phyloP scores from a whole-genome alignment of 1,284 basidiomycete genomes.

The Sporisorium sorghi region DNA sequence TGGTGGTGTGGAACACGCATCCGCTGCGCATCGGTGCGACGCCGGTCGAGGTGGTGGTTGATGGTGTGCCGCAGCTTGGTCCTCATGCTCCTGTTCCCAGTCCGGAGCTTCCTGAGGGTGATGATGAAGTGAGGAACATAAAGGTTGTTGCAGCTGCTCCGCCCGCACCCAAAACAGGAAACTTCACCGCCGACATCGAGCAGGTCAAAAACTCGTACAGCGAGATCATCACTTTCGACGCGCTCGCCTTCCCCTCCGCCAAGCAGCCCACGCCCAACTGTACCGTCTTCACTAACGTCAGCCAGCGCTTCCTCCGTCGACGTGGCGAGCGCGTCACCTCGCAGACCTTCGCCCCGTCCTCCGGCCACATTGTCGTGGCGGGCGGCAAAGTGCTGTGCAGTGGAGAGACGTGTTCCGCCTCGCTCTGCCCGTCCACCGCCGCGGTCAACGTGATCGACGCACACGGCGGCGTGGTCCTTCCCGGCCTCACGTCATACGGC shows the following conservation, averaged over 20 bases:
- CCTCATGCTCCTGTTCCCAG: constrained; percentile 26
- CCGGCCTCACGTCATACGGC: constrained; percentile 57
- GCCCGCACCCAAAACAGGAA: constrained; percentile 27
- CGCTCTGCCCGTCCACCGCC: constrained; percentile 5
- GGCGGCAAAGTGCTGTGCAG: constrained; percentile 47
- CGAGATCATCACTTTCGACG: constrained; percentile 47
- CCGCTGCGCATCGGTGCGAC: constrained; percentile 76
- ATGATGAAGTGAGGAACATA: neutral
- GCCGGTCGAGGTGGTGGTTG: constrained; percentile 75
- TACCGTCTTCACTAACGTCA: constrained; percentile 53
- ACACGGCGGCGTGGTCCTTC: constrained; percentile 43
- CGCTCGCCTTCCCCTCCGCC: constrained; percentile 52
- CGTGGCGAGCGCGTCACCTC: constrained; percentile 4
- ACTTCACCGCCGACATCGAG: constrained; percentile 51
- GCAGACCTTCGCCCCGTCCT: neutral
- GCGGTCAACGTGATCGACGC: constrained; percentile 23
- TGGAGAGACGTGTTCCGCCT: constrained; percentile 16
- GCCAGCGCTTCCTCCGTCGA: constrained; percentile 28
- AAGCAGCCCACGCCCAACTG: constrained; percentile 13
- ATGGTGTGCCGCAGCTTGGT: constrained; percentile 72
- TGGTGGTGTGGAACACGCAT: constrained; percentile 91
- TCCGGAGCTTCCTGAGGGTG: constrained; percentile 9
- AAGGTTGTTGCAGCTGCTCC: constrained; percentile 21
- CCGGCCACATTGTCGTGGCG: constrained; percentile 37
- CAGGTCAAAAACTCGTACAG: constrained; percentile 36